Base-by-base conservation (phyloP, 495 filamentous ascomycete genomes). In the Hypomontagnella submonticulosa region DNA sequence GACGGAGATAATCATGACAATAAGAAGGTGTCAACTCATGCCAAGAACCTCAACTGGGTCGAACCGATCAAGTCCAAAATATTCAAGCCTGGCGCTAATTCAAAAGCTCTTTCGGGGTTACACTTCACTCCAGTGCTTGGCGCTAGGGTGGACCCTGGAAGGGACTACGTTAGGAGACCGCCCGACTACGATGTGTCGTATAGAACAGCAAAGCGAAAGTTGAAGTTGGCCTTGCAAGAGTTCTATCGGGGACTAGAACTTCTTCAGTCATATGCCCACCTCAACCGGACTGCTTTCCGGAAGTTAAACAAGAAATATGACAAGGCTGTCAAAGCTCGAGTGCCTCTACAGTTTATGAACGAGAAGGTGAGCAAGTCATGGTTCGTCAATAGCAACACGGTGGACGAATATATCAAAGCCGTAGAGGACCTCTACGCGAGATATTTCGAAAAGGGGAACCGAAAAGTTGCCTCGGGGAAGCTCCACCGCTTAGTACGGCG, bases 251-350 rank as follows among this genome's bases (percentile, higher is more conserved):
- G 92, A 5, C 82, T 98, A 3, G 95, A 99, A 73, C 82, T 98
- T 13, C 76, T 99, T 16, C 97, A 97, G 76, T 90, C 90, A 0
- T 99, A 95, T 70, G 89, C 92, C 4, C 81, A 93, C 15, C 79
- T 97, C 11, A 99, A 99, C 71, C 84, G 90, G 47, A 95, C 91
- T 1, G 96, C 92, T 1, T 97, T 98, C 61, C 90, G 93, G 6
- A 99, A 99, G 74, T 93, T 99, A 71, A 98, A 95, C 76, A 99
- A 99, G 78, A 99, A 99, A 78, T 97, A 93, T 69, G 93, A 99
- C 79, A 98, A 98, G 75, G 85, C 87, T 4, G 85, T 92, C 51
- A 86, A 94, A 63, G 86, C 92, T 46, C 85, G 88, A 20, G 90
- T 91, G 2, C 84, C 89, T 6, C 83, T 89, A 65, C 83, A 90